Evolutionary conservation across 768 basidiomycete species (phyloP).

Genomic region (Infundibulicybe gibba): DNA sequence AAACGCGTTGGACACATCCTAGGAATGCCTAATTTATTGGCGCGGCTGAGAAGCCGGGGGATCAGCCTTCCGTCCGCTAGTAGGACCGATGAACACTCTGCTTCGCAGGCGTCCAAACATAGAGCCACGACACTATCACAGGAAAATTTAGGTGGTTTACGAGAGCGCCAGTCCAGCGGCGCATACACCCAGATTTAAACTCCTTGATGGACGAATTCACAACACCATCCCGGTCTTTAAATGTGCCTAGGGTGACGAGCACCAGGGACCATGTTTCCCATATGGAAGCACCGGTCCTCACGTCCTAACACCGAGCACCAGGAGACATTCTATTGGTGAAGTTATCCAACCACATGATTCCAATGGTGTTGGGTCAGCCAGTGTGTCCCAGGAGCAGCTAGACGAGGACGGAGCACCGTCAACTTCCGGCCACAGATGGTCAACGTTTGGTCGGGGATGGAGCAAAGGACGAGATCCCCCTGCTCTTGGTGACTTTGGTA

Average conservation of each 20-base stretch:
- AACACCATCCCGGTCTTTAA: slow-evolving; percentile 1
- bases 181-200: slow-evolving; percentile 36
- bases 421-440: background rate
- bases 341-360: too few relatives aligned
- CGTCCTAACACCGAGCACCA: background rate
- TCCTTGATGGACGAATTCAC: slow-evolving; percentile 19
- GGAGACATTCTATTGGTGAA: background rate
- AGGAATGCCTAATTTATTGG: slow-evolving; percentile 22
- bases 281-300: too few relatives aligned
- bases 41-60: slow-evolving; percentile 24
- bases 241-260: too few relatives aligned
- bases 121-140: too few relatives aligned
- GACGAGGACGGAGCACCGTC: background rate
- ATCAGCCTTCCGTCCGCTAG: slow-evolving; percentile 15
- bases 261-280: too few relatives aligned
- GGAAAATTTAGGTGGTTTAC: too few relatives aligned
- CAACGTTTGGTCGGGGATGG: background rate
- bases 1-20: too few relatives aligned
- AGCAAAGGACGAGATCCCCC: background rate
- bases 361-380: background rate
- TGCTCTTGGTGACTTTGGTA: background rate
- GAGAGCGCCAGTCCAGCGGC: slow-evolving; percentile 16
- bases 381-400: background rate
- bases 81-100: slow-evolving; percentile 7
- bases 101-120: background rate